Evolutionary conservation across 495 filamentous ascomycete genomes (phyloP).

Genomic region (Tuber umbilicatum): DNA sequence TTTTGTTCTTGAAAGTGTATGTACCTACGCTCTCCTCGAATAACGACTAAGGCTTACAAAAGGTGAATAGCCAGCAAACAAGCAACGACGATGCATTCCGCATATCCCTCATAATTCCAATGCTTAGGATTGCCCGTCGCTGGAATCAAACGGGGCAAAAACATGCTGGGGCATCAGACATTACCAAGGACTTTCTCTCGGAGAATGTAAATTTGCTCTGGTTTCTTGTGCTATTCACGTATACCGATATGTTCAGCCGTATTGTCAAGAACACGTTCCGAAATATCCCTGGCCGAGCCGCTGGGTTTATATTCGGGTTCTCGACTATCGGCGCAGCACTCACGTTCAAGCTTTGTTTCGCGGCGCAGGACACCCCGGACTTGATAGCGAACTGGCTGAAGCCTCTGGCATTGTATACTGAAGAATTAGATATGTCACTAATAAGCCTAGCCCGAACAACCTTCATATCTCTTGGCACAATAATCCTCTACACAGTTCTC

Average conservation of each 20-base stretch:
- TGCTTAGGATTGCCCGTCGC: conserved; percentile 51
- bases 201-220: conserved; percentile 61
- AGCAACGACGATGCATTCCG: background rate
- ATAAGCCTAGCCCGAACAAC: conserved; percentile 50
- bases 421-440: conserved; percentile 44
- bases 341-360: conserved; percentile 37
- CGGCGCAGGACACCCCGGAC: conserved; percentile 74
- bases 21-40: background rate
- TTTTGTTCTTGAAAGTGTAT: conserved; percentile 54
- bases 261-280: conserved; percentile 41
- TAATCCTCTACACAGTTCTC: conserved; percentile 43
- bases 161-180: conserved; percentile 78
- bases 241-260: conserved; percentile 49
- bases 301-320: conserved; percentile 80
- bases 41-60: background rate
- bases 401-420: conserved; percentile 45
- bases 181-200: conserved; percentile 62
- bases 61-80: background rate
- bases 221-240: conserved; percentile 64
- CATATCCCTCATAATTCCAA: conserved; percentile 41
- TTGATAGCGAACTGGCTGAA: conserved; percentile 49
- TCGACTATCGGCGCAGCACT: conserved; percentile 52
- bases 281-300: conserved; percentile 32
- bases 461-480: conserved; percentile 51
- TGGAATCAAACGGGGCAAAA: conserved; percentile 99